A percentile compares a stretch with the other conserved stretches of the same genome.
These are phyloP conservation scores for Alnus rubra DNA, from an alignment of 306 rosid species.

Conservation along the genomic window DNA sequence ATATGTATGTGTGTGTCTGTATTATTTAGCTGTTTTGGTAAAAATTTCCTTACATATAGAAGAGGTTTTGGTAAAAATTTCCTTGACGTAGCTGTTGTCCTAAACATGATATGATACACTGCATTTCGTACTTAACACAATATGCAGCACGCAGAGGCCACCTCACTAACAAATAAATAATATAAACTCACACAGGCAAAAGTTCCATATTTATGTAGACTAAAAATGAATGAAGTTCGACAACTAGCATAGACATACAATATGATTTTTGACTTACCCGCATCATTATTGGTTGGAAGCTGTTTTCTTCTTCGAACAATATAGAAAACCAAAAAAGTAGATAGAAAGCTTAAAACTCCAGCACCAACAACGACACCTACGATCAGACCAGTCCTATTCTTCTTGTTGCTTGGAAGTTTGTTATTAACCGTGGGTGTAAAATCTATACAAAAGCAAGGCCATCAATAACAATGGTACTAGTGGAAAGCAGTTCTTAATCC, in stretches of 20 bases:
- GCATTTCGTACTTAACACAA: too few relatives aligned
- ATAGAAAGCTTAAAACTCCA: conserved; percentile 37
- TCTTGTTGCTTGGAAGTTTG: neutral
- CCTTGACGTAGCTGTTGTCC: too few relatives aligned
- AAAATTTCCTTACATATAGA: too few relatives aligned
- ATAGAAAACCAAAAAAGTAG: conserved; percentile 28
- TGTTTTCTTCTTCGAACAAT: conserved; percentile 41
- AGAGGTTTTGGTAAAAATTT: too few relatives aligned
- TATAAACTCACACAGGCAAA: neutral
- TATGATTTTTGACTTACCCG: conserved; percentile 43
- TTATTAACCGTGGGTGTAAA: neutral
- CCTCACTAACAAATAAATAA: too few relatives aligned
- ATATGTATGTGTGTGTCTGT: neutral
- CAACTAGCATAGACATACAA: neutral
- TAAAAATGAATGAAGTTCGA: neutral
- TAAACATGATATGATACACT: too few relatives aligned
- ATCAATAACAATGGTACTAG: neutral
- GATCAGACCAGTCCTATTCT: conserved; percentile 27
- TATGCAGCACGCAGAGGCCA: too few relatives aligned
- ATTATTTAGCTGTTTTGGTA: neutral
- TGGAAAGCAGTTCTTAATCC: neutral
- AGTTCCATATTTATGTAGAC: neutral
- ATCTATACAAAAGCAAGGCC: neutral
- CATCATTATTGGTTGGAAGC: conserved; percentile 25
- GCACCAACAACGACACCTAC: conserved; percentile 63